Evolutionary conservation across 2,329 filamentous ascomycete genomes (phyloP).

Genomic region (Aspergillus nomiae): DNA sequence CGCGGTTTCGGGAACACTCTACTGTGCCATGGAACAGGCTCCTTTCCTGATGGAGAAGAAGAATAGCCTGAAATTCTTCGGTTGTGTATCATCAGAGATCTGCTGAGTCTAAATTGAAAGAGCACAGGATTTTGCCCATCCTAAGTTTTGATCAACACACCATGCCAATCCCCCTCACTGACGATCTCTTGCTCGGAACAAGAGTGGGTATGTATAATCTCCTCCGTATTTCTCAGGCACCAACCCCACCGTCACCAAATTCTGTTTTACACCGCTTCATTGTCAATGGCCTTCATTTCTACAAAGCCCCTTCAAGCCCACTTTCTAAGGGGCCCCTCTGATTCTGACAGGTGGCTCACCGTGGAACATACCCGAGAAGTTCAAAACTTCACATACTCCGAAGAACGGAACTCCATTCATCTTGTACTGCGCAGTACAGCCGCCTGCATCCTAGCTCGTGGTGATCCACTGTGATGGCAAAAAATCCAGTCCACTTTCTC

Average conservation of each 20-base stretch:
- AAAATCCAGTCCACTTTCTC: slow-evolving; percentile 8
- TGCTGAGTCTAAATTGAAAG: not conserved
- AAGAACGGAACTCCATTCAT: not conserved
- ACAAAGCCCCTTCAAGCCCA: not conserved
- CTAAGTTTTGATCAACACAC: not conserved
- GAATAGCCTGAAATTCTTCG: not conserved
- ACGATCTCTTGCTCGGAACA: not conserved
- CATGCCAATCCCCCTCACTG: not conserved
- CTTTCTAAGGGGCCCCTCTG: not conserved
- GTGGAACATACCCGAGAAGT: not conserved
- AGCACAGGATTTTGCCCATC: not conserved
- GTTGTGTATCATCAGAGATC: not conserved
- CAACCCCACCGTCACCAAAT: not conserved
- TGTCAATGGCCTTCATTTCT: not conserved
- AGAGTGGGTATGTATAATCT: not conserved
- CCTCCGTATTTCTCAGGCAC: not conserved
- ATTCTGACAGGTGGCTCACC: slow-evolving; percentile 2
- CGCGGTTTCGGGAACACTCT: not conserved
- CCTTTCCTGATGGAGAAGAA: not conserved
- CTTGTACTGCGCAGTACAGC: not conserved
- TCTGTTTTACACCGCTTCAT: not conserved
- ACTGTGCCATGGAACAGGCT: not conserved
- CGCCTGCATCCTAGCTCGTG: not conserved
- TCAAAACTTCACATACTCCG: not conserved
- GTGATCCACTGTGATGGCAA: slow-evolving; percentile 11